These are phyloP conservation scores for Abelmoschus esculentus DNA, from an alignment of 345 rosid genomes.

Conservation along the genomic window DNA sequence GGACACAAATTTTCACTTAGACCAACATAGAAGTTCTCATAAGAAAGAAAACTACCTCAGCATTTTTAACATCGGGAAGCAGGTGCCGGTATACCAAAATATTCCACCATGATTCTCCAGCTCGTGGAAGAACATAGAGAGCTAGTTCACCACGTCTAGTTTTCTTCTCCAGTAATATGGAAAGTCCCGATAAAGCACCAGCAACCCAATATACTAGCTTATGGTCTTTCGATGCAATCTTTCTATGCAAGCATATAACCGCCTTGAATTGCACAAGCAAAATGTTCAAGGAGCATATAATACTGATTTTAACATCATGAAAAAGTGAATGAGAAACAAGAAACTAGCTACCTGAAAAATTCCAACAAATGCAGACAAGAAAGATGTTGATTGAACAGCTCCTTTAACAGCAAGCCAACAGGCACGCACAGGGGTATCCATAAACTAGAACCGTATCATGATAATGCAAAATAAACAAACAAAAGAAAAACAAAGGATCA, in stretches of 20 bases:
- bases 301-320: not conserved
- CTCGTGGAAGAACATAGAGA: conserved; percentile 92
- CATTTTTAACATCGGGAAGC: conserved; percentile 77
- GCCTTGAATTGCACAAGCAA: conserved; percentile 34
- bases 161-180: conserved; percentile 88
- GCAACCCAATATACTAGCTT: conserved; percentile 90
- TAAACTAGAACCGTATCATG: conserved; percentile 47
- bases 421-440: conserved; percentile 82
- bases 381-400: conserved; percentile 84
- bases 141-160: conserved; percentile 93
- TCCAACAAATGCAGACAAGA: conserved; percentile 97
- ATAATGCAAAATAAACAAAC: conserved; percentile 7
- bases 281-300: conserved; percentile 15
- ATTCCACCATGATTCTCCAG: conserved; percentile 95
- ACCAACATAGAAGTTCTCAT: not conserved
- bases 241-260: conserved; percentile 84
- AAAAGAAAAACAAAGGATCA: not conserved
- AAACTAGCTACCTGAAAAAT: conserved; percentile 70
- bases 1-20: not conserved
- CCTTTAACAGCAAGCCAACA: conserved; percentile 82
- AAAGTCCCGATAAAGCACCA: conserved; percentile 86
- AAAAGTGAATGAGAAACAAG: not conserved
- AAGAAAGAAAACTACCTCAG: conserved; percentile 53
- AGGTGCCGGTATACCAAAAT: conserved; percentile 78
- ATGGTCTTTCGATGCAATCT: conserved; percentile 80